Conservation (phyloP, 192 early-diverging fungal genomes). For the Endogone sp. region DNA sequence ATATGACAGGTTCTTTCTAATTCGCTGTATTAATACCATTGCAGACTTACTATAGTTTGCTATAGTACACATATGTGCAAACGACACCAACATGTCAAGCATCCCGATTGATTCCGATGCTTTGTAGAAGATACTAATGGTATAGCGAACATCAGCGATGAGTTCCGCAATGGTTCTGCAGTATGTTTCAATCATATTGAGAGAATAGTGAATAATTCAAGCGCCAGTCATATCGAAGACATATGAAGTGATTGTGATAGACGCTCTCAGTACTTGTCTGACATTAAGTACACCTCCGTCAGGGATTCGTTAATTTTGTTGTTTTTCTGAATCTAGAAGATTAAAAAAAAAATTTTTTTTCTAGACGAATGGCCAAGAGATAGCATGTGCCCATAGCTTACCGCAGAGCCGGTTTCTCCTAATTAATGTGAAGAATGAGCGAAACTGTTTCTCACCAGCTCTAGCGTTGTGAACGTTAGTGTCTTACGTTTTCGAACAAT, state of each 20-base stretch:
- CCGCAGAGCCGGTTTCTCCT: neutral
- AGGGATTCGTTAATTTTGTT: slow-evolving; percentile 76
- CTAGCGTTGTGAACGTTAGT: slow-evolving; percentile 69
- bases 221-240: too few species aligned
- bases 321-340: slow-evolving; percentile 73
- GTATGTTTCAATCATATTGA: too few species aligned
- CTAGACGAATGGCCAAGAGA: neutral
- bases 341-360: neutral
- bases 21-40: too few species aligned
- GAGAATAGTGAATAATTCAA: too few species aligned
- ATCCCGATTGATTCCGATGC: slow-evolving; percentile 71
- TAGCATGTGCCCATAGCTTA: too few species aligned
- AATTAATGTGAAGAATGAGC: neutral
- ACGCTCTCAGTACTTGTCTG: slow-evolving; percentile 78
- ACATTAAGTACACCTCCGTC: slow-evolving; percentile 78
- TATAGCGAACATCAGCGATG: slow-evolving; percentile 39
- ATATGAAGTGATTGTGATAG: too few species aligned
- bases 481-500: slow-evolving; percentile 58
- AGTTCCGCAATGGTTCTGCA: slow-evolving; percentile 39
- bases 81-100: slow-evolving; percentile 74
- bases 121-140: slow-evolving; percentile 65
- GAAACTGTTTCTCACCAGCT: slow-evolving; percentile 51
- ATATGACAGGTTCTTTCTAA: too few species aligned
- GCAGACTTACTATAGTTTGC: slow-evolving; percentile 43
- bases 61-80: slow-evolving; percentile 64